Percentiles rank a stretch among this genome's conserved stretches.
Conservation (phyloP, 768 basidiomycete genomes). For the Russula earlei region DNA sequence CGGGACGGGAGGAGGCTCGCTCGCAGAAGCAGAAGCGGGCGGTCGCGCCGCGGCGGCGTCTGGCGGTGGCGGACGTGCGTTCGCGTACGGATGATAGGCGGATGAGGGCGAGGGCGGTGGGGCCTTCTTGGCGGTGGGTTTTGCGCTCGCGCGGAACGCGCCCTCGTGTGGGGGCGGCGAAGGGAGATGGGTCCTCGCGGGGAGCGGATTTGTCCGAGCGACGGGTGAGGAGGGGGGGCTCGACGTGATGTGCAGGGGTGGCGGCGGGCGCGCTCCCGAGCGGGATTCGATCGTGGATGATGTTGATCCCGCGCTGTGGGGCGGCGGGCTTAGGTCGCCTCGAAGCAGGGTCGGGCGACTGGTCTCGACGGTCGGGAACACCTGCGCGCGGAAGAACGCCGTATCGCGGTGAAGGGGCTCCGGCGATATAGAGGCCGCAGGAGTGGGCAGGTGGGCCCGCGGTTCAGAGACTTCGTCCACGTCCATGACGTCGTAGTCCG, state of each 20-base stretch:
- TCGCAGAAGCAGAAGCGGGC: background rate
- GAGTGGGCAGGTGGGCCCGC: slow-evolving; percentile 1
- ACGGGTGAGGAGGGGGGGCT: background rate
- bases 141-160: background rate
- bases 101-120: no score
- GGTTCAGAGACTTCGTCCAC: background rate
- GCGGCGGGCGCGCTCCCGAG: background rate
- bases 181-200: background rate
- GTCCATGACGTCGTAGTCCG: background rate
- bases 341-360: no score
- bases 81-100: no score
- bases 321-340: background rate
- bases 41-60: no score
- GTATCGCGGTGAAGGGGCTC: background rate
- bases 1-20: background rate
- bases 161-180: background rate
- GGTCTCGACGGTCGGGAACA: background rate
- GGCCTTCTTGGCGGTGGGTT: no score
- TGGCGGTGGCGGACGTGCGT: no score
- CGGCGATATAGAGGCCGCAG: slow-evolving; percentile 1
- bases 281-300: background rate
- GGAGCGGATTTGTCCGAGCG: background rate
- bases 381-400: background rate
- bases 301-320: background rate
- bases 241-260: background rate